A percentile compares a stretch with the other conserved stretches of the same genome.
Evolutionary conservation across 495 filamentous ascomycete species (phyloP).

Genomic region (Tuber microsphaerosporum): DNA sequence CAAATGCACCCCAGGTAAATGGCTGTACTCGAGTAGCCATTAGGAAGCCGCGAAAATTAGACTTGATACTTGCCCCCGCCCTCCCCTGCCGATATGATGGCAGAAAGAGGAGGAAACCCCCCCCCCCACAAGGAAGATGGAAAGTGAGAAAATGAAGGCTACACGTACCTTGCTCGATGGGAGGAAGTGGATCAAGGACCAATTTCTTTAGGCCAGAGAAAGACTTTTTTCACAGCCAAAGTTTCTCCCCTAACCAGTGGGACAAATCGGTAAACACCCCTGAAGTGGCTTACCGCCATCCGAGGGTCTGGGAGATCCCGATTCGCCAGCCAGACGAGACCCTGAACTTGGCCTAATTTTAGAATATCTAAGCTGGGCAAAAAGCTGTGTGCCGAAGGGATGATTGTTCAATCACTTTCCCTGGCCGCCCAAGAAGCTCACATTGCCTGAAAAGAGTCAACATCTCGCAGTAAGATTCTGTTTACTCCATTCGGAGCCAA

Average conservation of each 20-base stretch:
- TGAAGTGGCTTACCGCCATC: slow-evolving; percentile 2
- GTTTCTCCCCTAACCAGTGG: neutral
- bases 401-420: neutral
- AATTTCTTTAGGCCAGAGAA: neutral
- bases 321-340: neutral
- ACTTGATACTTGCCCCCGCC: neutral
- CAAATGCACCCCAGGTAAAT: neutral
- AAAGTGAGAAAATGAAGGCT: neutral
- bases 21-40: neutral
- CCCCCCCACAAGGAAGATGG: neutral
- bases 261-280: slow-evolving; percentile 2
- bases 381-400: neutral
- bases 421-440: neutral
- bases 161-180: neutral
- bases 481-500: neutral
- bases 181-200: neutral
- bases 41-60: neutral
- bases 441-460: neutral
- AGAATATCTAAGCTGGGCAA: neutral
- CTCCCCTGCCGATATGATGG: neutral
- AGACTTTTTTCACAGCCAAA: neutral
- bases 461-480: neutral
- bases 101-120: neutral
- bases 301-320: neutral
- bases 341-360: slow-evolving; percentile 1